Conservation (phyloP, 108 stramenopile genomes). For the Nitzschia sp. region DNA sequence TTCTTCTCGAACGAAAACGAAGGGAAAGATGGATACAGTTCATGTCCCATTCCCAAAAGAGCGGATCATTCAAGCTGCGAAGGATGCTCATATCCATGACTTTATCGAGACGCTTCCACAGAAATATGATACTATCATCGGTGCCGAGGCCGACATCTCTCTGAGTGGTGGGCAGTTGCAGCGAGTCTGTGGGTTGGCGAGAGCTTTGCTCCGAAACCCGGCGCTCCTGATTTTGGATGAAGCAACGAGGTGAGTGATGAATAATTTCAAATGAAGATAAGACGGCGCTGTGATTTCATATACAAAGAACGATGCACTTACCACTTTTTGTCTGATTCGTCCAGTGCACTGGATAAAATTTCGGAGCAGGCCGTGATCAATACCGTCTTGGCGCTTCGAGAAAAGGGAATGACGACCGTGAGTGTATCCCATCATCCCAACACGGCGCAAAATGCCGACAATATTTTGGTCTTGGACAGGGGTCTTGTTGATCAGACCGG, state of each 20-base stretch:
- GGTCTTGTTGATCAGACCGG: constrained; percentile 57
- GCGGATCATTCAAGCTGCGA: background rate
- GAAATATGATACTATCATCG: constrained; percentile 20
- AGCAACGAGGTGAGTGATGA: too few relatives aligned
- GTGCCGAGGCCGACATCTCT: constrained; percentile 3
- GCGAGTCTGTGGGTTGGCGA: constrained; percentile 35
- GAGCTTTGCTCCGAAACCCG: constrained; percentile 34
- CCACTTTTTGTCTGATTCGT: too few relatives aligned
- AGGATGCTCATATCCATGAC: constrained; percentile 4
- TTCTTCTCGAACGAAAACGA: background rate
- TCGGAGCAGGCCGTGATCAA: constrained; percentile 12
- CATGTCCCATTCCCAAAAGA: too few relatives aligned
- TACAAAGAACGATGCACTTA: too few relatives aligned
- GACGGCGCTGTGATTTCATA: too few relatives aligned
- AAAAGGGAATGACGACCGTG: constrained; percentile 30
- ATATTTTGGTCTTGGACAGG: constrained; percentile 56
- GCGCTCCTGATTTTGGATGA: constrained; percentile 40
- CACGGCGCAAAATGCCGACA: constrained; percentile 59
- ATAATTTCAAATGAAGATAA: too few relatives aligned
- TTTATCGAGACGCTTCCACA: constrained; percentile 19
- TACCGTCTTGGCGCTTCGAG: constrained; percentile 9
- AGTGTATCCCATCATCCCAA: constrained; percentile 42
- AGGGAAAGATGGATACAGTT: constrained; percentile 2
- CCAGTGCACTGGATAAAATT: constrained; percentile 39
- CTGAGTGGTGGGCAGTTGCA: constrained; percentile 6